These are phyloP conservation scores for Penicillium verrucosum DNA, from an alignment of 2,329 filamentous ascomycete species.

Conservation along the genomic window DNA sequence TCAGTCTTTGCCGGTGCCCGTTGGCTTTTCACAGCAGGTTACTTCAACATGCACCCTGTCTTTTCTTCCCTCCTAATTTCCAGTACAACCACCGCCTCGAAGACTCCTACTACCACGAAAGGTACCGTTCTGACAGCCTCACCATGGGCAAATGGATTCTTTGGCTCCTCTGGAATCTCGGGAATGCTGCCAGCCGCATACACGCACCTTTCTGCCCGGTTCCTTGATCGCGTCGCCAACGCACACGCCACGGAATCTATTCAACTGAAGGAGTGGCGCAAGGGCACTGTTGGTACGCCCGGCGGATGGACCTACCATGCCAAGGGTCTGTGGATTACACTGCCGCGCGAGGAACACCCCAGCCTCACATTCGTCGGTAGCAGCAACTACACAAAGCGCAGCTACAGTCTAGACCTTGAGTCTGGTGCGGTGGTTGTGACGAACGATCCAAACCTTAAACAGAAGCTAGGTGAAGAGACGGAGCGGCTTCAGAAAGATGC, in stretches of 20 bases:
- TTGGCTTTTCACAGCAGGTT: conserved; percentile 97
- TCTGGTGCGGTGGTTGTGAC: conserved; percentile 85
- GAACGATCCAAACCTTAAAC: conserved; percentile 66
- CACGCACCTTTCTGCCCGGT: conserved; percentile 78
- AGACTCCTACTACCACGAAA: conserved; percentile 38
- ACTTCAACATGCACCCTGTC: conserved; percentile 92
- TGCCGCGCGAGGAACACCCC: conserved; percentile 58
- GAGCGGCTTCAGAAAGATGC: conserved; percentile 75
- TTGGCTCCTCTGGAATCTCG: conserved; percentile 78
- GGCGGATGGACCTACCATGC: conserved; percentile 97
- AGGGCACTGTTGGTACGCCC: conserved; percentile 73
- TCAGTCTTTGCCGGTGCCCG: conserved; percentile 62
- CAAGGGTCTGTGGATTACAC: conserved; percentile 88
- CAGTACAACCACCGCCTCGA: conserved; percentile 52
- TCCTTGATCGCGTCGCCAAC: conserved; percentile 63
- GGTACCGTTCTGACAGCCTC: conserved; percentile 90
- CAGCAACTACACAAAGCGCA: conserved; percentile 92
- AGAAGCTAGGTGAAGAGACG: conserved; percentile 73
- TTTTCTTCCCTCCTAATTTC: conserved; percentile 75
- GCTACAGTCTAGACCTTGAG: conserved; percentile 89
- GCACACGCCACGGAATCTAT: conserved; percentile 58
- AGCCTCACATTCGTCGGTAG: conserved; percentile 82
- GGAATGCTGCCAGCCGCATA: conserved; percentile 90
- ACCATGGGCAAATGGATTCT: conserved; percentile 94
- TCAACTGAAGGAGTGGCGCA: conserved; percentile 79